phyloP scores from a whole-genome alignment of 768 basidiomycete genomes.

The Termitomyces sp. region DNA sequence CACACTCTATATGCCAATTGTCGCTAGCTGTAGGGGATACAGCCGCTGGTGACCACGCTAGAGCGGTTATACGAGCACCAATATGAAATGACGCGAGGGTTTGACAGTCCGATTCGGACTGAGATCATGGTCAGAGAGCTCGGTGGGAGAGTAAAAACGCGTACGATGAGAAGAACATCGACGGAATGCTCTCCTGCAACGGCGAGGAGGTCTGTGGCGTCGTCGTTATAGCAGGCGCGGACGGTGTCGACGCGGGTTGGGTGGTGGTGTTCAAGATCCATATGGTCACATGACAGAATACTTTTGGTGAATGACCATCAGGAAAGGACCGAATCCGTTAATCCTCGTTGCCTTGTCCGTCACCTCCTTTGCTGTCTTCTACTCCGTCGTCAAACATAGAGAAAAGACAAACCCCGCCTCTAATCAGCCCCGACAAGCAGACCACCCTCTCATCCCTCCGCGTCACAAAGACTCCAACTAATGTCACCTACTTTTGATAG shows the following conservation, averaged over 20 bases:
- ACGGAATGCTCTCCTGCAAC: constrained; percentile 71
- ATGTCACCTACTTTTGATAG: constrained; percentile 57
- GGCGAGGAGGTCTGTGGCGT: constrained; percentile 65
- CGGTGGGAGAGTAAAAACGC: constrained; percentile 17
- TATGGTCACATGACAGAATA: constrained; percentile 19
- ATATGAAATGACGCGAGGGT: constrained; percentile 69
- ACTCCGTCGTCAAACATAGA: constrained; percentile 46
- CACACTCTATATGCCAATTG: constrained; percentile 71
- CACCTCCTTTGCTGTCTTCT: constrained; percentile 55
- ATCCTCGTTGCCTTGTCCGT: constrained; percentile 51
- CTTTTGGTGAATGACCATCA: constrained; percentile 14
- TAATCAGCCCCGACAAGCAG: constrained; percentile 50
- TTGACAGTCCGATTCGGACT: constrained; percentile 39
- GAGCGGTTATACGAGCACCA: constrained; percentile 61
- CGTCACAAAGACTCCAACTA: constrained; percentile 33
- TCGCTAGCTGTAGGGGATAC: constrained; percentile 61
- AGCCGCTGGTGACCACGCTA: constrained; percentile 73
- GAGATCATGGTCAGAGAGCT: constrained; percentile 5
- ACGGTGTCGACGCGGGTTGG: constrained; percentile 56
- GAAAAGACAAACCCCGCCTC: constrained; percentile 57
- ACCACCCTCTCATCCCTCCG: constrained; percentile 64
- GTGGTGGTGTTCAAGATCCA: constrained; percentile 60
- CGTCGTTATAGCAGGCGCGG: constrained; percentile 56
- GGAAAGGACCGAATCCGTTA: constrained; percentile 56
- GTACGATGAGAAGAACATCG: constrained; percentile 59